Base-by-base conservation (phyloP, 1,284 basidiomycete species). In the Sutorius eximius region DNA sequence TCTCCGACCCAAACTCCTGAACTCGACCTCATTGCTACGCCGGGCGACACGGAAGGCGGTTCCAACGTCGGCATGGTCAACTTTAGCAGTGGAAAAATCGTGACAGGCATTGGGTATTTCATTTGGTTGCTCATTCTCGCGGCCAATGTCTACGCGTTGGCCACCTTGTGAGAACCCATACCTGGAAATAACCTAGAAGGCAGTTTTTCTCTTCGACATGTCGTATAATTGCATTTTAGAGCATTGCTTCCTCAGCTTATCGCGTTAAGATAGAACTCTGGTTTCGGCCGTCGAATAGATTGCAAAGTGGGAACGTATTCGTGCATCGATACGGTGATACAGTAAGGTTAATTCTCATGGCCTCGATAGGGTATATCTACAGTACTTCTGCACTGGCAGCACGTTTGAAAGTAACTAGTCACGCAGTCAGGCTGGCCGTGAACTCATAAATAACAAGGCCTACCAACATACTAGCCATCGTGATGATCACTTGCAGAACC, bases 141-240 rank as follows among this genome's bases (percentile, higher is more conserved):
- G 18, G 90, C 91, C 36, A 92, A 93, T 65, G 71, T 80, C 24
- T 89, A 88, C 59, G 85, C 82, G 5, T 69, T 89, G 45, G 73
- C 82, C 15, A 78, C 75, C 16, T 70, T 88, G 37, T 67, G 60
- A 46, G 32, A 41, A 48, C 57, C 2, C 9, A 49, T 43, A 16
- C 2, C 7, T 52, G 34, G 10, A 55, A 9, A 11, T 24, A 24
- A n/a, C 4, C 9, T 36, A 36, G 36, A 37, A 18, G 36, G 13
- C 3, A 38, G 24, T 11, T 7, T 13, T 13, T 11, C 11, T 13
- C 20, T 22, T 13, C 38, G 3, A 12, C 20, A 40, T 22, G 18
- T 22, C 33, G 15, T 42, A 7, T 12, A 44, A 24, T 2, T 10
- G 13, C 18, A 9, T 45, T 43, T n/a, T n/a, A 42, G 3, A 16